Base-by-base conservation (phyloP, 495 filamentous ascomycete genomes). In the Hamigera avellanea region DNA sequence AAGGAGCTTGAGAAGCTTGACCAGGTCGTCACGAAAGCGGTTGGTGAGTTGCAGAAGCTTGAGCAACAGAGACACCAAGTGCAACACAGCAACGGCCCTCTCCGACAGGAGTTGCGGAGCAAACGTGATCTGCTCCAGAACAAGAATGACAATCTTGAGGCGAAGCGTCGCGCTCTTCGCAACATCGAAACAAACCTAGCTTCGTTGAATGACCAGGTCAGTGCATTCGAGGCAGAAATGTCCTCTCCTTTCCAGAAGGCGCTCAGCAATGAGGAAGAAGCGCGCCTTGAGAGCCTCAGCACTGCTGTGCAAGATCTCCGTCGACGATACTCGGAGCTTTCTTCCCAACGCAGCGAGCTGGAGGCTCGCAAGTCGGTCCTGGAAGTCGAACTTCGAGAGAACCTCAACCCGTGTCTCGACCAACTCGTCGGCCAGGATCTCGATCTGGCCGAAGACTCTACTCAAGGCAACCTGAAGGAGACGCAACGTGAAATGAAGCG, bases 231-330 rank as follows among this genome's bases (percentile, higher is more conserved):
- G 49, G 69, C 75, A 8, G 91, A 99, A 53, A 54, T 95, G 33
- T 69, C 69, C 1, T 83, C 86, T 3, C 78, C 87, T 12, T 96
- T 95, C 67, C 93, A 93, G 62, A 96, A 95, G 52, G 75, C 83
- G 13, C 69, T 99, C 16, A 83, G 80, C 13, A 68, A 70, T 8
- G 75, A 78, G 16, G 91, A 99, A 61, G 93, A 96, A 56, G 68
- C 70, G 21, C 76, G 73, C 45, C 67, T 99, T 2, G 84, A 93
- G 41, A 64, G 64, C 8, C 73, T 94, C 12, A 78, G 68, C 43
- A 61, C 63, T 15, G 65, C 69, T 0, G 75, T 86, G 13, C 80
- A 86, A 45, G 75, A 81, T 19, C 60, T 95, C 32, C 74, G 81
- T 33, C 75, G 72, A 35, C 72, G 83, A 45, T 78, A 83, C 52